phyloP scores from a whole-genome alignment of 1,139 yeast species.

The Fermentozyma sake region DNA sequence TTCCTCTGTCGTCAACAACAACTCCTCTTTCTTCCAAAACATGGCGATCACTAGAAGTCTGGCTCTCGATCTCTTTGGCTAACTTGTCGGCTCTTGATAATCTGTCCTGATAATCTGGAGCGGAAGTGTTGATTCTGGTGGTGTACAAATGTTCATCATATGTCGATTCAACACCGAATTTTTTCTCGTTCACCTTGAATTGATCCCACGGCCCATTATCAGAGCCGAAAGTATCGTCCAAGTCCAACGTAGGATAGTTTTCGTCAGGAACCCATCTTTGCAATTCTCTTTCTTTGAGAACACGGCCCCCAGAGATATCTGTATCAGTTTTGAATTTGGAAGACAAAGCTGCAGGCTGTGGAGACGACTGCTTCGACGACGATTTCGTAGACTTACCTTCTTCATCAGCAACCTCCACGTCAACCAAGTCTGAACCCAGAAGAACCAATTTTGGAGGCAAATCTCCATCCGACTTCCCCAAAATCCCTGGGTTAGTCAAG shows the following conservation, averaged over 20 bases:
- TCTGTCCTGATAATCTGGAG: conserved; percentile 68
- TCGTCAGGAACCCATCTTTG: conserved; percentile 84
- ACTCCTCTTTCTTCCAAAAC: conserved; percentile 89
- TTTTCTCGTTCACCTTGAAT: conserved; percentile 80
- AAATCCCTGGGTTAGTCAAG: conserved; percentile 41
- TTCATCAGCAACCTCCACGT: conserved; percentile 47
- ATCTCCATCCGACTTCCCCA: conserved; percentile 20
- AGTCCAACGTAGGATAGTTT: conserved; percentile 28
- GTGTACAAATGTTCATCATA: conserved; percentile 91
- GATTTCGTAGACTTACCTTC: conserved; percentile 23
- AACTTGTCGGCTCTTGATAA: conserved; percentile 68
- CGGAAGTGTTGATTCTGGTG: conserved; percentile 69
- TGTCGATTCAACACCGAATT: conserved; percentile 83
- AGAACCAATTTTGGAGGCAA: conserved; percentile 48
- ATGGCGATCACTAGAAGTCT: conserved; percentile 68
- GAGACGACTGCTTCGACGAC: conserved; percentile 1
- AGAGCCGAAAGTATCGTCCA: conserved; percentile 32
- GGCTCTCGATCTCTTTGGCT: conserved; percentile 79
- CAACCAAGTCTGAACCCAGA: conserved; percentile 59
- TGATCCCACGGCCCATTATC: conserved; percentile 71
- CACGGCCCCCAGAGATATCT: conserved; percentile 59
- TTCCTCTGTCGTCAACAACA: conserved; percentile 71
- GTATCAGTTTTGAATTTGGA: conserved; percentile 69
- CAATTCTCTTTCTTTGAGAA: conserved; percentile 62
- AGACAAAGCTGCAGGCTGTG: neutral